A percentile compares a stretch with the other conserved stretches of the same genome.
phyloP scores from a whole-genome alignment of 106 monocot species.

The Apostasia shenzhenica region DNA sequence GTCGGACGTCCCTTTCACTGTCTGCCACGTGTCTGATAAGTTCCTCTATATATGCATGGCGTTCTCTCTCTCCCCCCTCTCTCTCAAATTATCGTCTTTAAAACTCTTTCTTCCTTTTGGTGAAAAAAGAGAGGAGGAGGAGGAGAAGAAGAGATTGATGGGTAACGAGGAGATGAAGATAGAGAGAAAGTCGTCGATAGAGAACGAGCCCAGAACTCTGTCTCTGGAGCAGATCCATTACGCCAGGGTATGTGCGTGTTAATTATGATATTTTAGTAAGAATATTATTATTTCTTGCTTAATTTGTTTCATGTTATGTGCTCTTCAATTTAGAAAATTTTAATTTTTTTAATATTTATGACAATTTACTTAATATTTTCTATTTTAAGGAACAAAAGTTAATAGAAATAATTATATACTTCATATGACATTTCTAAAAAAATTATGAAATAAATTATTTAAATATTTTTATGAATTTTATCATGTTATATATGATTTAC shows the following conservation, averaged over 20 bases:
- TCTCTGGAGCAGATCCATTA: constrained; percentile 31
- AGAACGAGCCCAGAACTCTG: constrained; percentile 38
- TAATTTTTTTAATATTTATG: too few relatives aligned
- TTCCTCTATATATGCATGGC: too few relatives aligned
- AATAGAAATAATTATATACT: too few relatives aligned
- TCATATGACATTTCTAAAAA: too few relatives aligned
- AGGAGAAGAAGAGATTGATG: neutral
- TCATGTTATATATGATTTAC: too few relatives aligned
- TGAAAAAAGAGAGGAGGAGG: neutral
- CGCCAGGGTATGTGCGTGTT: constrained; percentile 40
- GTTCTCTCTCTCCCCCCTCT: neutral
- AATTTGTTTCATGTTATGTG: neutral
- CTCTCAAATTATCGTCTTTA: neutral
- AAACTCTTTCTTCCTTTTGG: neutral
- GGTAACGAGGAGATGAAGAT: neutral
- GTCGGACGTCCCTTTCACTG: neutral
- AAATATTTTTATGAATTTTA: too few relatives aligned
- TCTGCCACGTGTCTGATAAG: neutral
- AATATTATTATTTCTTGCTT: neutral
- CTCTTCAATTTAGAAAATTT: neutral
- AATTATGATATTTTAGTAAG: too few relatives aligned
- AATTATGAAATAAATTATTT: too few relatives aligned
- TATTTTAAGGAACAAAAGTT: too few relatives aligned
- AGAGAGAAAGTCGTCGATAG: constrained; percentile 31
- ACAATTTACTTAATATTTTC: too few relatives aligned